Conservation (phyloP, 2,329 filamentous ascomycete genomes). For the Orbilia quercus region DNA sequence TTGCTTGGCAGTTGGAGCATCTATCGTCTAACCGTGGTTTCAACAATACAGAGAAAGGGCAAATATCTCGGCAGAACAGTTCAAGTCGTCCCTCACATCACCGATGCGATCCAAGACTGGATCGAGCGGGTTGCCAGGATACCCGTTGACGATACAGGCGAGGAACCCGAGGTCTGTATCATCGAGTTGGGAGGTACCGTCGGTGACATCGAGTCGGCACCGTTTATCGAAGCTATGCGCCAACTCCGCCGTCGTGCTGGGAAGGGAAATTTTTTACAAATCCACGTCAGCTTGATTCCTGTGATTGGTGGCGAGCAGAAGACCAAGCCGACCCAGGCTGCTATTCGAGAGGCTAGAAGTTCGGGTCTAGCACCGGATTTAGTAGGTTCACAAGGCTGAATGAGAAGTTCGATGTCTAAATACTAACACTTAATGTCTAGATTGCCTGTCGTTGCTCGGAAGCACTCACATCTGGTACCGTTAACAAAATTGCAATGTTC, state of each 20-base stretch:
- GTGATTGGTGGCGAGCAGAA: conserved; percentile 83
- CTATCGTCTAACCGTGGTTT: background rate
- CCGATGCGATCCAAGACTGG: conserved; percentile 91
- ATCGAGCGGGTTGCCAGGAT: conserved; percentile 86
- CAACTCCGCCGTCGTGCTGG: conserved; percentile 79
- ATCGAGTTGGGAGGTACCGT: conserved; percentile 71
- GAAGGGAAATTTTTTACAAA: conserved; percentile 84
- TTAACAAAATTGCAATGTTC: conserved; percentile 87
- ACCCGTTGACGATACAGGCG: conserved; percentile 84
- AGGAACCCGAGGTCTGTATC: conserved; percentile 91
- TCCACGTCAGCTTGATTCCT: conserved; percentile 89
- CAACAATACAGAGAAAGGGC: conserved; percentile 65
- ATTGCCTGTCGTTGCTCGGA: conserved; percentile 92
- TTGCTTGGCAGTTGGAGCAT: background rate
- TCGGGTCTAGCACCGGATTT: conserved; percentile 70
- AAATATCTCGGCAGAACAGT: conserved; percentile 90
- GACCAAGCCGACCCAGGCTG: conserved; percentile 95
- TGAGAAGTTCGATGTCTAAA: background rate
- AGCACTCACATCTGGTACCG: conserved; percentile 77
- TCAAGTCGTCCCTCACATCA: conserved; percentile 92
- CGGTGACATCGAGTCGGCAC: conserved; percentile 85
- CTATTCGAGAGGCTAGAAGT: conserved; percentile 84
- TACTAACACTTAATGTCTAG: conserved; percentile 63
- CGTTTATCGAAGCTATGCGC: conserved; percentile 86
- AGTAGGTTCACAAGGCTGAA: conserved; percentile 38